A percentile compares a stretch with the other conserved stretches of the same genome.
Evolutionary conservation across 352 stramenopile genomes (phyloP).

Genomic region (Elongisporangium prolatum): DNA sequence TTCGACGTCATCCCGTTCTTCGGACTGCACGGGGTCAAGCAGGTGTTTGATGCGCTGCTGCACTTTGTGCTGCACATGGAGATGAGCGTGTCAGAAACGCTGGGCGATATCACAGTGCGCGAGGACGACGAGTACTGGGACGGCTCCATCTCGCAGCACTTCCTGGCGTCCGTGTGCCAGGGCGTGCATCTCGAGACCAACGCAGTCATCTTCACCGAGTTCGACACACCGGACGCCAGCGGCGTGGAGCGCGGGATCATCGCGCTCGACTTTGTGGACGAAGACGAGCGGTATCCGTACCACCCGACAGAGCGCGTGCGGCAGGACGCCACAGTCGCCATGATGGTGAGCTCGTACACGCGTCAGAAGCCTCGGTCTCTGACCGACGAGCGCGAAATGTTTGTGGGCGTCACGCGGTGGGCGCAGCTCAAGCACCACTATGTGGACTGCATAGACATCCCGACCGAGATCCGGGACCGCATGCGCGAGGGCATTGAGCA

Average conservation of each 20-base stretch:
- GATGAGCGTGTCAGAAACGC: constrained; percentile 38
- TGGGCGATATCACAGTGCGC: constrained; percentile 45
- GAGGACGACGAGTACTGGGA: constrained; percentile 43
- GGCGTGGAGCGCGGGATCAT: constrained; percentile 30
- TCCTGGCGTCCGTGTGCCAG: constrained; percentile 25
- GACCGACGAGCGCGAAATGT: constrained; percentile 8
- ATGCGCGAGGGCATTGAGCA: constrained; percentile 26
- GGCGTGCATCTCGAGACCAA: constrained; percentile 36
- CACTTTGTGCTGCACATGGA: constrained; percentile 50
- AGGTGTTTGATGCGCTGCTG: constrained; percentile 39
- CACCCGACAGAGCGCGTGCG: constrained; percentile 16
- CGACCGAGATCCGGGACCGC: constrained; percentile 15
- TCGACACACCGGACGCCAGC: constrained; percentile 8
- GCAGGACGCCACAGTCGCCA: constrained; percentile 29
- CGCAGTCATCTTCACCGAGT: constrained; percentile 34
- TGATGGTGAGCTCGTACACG: constrained; percentile 21
- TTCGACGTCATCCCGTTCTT: constrained; percentile 50
- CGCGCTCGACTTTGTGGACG: constrained; percentile 33
- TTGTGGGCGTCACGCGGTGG: constrained; percentile 26
- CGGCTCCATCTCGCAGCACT: constrained; percentile 30
- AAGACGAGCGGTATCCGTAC: constrained; percentile 35
- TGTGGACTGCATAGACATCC: constrained; percentile 12
- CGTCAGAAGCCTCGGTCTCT: constrained; percentile 2
- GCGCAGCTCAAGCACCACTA: constrained; percentile 23
- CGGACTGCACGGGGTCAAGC: constrained; percentile 17